Evolutionary conservation across 345 rosid species (phyloP), one percentile per base, ranked within the genome.

Genomic region (Citropsis articulata): DNA sequence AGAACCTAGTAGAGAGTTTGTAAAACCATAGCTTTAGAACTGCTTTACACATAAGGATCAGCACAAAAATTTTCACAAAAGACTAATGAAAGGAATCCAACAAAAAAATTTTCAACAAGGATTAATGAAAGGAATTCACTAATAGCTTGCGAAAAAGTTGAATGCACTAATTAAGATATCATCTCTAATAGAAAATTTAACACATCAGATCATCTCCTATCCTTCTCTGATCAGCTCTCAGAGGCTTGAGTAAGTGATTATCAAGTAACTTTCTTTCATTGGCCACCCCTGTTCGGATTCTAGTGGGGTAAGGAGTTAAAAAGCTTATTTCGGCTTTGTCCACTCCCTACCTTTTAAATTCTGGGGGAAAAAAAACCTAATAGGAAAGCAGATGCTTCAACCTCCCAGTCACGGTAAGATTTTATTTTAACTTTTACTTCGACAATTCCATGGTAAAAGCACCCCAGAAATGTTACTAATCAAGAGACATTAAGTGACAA

Each of bases 1-100:
- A 86, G 82, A 21, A 84, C 85, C 89, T 86, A 57, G 55, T 25
- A 71, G 59, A 76, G 61, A 53, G 50, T 63, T 82, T 18, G 70
- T 61, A 65, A 35, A 27, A 55, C 53, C 27, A 22, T 33, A 66
- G 48, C 67, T 60, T n/a, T 12, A 59, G 33, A 6, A 50, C 27
- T 45, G 64, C 31, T 69, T n/a, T 79, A 69, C 22, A 28, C 31
- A 71, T 35, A 31, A 64, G 48, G 57, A 53, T 55, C 22, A 19
- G 0, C 75, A 61, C 4, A 31, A 13, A 40, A 55, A 72, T 33
- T 59, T 40, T 57, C 67, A 4, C 22, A 14, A 5, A 66, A 28
- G 71, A 36, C 27, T 21, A 25, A 22, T 5, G 16, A 24, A 71
- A 27, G 27, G 18, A 77, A 50, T 65, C 28, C 45, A 77, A 55